These are phyloP conservation scores for Silene vulgaris DNA, from an alignment of 179 eudicot species.

Conservation along the genomic window DNA sequence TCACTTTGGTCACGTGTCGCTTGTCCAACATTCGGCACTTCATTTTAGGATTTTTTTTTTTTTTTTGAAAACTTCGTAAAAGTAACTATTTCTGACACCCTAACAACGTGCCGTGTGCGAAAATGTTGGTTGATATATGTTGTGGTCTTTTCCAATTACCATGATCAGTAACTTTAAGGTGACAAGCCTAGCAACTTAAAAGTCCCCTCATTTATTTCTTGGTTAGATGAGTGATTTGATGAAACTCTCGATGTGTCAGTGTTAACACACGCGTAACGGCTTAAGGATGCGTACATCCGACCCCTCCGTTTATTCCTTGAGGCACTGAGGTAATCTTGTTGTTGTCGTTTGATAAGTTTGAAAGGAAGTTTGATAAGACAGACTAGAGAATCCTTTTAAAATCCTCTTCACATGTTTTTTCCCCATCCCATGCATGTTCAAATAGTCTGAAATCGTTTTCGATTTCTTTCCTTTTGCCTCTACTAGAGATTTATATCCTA, in stretches of 20 bases:
- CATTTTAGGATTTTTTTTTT: too few species aligned
- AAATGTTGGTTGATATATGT: too few species aligned
- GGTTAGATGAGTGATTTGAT: neutral
- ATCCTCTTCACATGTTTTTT: neutral
- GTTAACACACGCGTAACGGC: neutral
- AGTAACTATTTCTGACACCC: too few species aligned
- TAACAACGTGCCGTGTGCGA: too few species aligned
- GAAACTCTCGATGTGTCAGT: neutral
- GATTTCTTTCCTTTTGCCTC: constrained; percentile 9
- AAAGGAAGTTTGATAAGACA: too few species aligned
- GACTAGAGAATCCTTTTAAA: neutral
- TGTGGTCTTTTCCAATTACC: neutral
- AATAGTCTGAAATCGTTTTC: constrained; percentile 8
- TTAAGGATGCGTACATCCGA: neutral
- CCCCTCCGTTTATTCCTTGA: too few species aligned
- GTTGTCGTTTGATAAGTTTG: too few species aligned
- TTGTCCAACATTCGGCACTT: too few species aligned
- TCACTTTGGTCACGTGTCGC: too few species aligned
- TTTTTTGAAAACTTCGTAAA: too few species aligned
- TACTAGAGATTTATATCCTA: constrained; percentile 3
- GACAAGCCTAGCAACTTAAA: neutral
- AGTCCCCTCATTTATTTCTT: neutral
- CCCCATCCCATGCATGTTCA: neutral
- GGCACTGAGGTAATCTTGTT: too few species aligned
- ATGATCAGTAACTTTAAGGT: neutral